Percentiles rank a stretch among this genome's conserved stretches.
These are phyloP conservation scores for Ceratocystiopsis sp. DNA, from an alignment of 2,329 filamentous ascomycete species.

Conservation along the genomic window DNA sequence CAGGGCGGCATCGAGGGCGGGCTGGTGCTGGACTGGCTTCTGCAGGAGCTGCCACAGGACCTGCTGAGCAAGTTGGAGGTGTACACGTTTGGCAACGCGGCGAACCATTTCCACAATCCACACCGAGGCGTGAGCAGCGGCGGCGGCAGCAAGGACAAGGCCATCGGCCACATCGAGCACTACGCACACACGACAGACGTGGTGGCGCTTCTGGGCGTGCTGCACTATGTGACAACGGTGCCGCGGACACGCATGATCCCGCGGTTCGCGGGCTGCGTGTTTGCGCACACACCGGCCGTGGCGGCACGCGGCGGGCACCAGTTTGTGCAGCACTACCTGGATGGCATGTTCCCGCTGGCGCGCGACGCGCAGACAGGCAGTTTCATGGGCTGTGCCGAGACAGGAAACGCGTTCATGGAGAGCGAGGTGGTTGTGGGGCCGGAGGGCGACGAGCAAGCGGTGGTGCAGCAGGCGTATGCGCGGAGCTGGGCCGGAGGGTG, in stretches of 20 bases:
- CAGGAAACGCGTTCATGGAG: slow-evolving; percentile 42
- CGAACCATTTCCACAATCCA: slow-evolving; percentile 72
- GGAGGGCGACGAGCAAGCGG: slow-evolving; percentile 25
- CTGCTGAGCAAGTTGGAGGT: slow-evolving; percentile 54
- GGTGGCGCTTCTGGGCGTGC: slow-evolving; percentile 56
- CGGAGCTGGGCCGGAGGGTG: slow-evolving; percentile 26
- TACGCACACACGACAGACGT: slow-evolving; percentile 62
- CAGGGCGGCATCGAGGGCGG: slow-evolving; percentile 63
- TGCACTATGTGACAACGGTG: slow-evolving; percentile 41
- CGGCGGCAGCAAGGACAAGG: slow-evolving; percentile 24
- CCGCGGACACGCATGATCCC: slow-evolving; percentile 30
- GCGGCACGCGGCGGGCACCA: slow-evolving; percentile 42
- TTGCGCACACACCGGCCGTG: slow-evolving; percentile 31
- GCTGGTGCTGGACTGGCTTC: slow-evolving; percentile 58
- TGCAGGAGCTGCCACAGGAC: slow-evolving; percentile 52
- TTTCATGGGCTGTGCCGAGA: slow-evolving; percentile 18
- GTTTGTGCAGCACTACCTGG: slow-evolving; percentile 43
- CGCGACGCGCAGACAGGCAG: slow-evolving; percentile 23
- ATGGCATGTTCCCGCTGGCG: slow-evolving; percentile 41
- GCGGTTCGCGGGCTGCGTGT: slow-evolving; percentile 45
- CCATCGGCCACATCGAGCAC: slow-evolving; percentile 60
- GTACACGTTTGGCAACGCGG: slow-evolving; percentile 62
- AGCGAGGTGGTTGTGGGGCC: slow-evolving; percentile 31
- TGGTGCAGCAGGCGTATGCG: slow-evolving; percentile 29
- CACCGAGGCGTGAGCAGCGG: slow-evolving; percentile 29